A percentile compares a stretch with the other conserved stretches of the same genome.
phyloP scores from a whole-genome alignment of 1,284 basidiomycete species.

The Cryptococcus sp. region DNA sequence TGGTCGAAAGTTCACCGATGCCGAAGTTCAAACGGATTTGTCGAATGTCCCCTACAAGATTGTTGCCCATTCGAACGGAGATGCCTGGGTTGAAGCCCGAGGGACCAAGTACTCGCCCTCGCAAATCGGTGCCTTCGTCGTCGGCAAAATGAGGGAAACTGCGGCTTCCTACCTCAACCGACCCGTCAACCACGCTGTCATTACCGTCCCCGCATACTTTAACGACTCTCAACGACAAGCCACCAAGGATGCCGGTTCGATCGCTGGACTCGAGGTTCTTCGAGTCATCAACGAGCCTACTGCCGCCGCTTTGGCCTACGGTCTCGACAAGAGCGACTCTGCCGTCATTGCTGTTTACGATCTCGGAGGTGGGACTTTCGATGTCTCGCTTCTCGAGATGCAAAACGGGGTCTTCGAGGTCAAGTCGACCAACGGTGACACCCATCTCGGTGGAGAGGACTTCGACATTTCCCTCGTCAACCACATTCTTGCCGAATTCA shows the following conservation, averaged over 20 bases:
- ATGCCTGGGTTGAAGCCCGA: slow-evolving; percentile 67
- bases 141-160: slow-evolving; percentile 94
- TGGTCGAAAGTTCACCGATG: slow-evolving; percentile 87
- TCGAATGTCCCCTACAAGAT: slow-evolving; percentile 66
- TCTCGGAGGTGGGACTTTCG: slow-evolving; percentile 88
- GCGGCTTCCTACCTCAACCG: slow-evolving; percentile 89
- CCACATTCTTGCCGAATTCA: slow-evolving; percentile 83
- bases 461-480: slow-evolving; percentile 90
- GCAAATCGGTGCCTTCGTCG: slow-evolving; percentile 70
- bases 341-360: slow-evolving; percentile 95
- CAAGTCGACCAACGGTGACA: slow-evolving; percentile 98
- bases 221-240: slow-evolving; percentile 98
- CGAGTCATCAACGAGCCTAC: slow-evolving; percentile 99
- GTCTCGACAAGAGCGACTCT: slow-evolving; percentile 73
- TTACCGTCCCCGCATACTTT: slow-evolving; percentile 98
- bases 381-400: slow-evolving; percentile 98
- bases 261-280: slow-evolving; percentile 93
- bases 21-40: slow-evolving; percentile 88
- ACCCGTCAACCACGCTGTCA: slow-evolving; percentile 81
- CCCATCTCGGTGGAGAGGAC: slow-evolving; percentile 97
- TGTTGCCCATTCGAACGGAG: slow-evolving; percentile 57
- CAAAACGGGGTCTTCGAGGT: slow-evolving; percentile 99
- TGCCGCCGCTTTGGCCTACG: slow-evolving; percentile 94
- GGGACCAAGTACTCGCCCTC: slow-evolving; percentile 57
- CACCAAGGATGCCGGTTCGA: slow-evolving; percentile 93